Percentiles rank a stretch among this genome's conserved stretches.
Conservation (phyloP, 768 basidiomycete species). For the Russula sp. region DNA sequence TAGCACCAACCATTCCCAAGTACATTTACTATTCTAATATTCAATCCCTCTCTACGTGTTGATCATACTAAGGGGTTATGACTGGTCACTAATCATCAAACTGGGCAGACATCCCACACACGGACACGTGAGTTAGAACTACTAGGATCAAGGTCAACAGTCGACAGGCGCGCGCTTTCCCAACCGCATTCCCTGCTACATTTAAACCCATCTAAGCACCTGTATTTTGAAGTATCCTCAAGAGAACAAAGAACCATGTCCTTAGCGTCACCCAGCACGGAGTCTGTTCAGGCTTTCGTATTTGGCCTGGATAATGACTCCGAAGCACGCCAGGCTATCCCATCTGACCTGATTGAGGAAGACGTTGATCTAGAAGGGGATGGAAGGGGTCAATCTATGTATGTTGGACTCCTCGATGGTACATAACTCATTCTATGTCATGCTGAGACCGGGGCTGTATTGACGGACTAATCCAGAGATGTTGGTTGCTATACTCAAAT, state of each 20-base stretch:
- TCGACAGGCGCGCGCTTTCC: background rate
- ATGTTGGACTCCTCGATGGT: slow-evolving; percentile 39
- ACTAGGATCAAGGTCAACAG: no score
- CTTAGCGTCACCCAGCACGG: slow-evolving; percentile 9
- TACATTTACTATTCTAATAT: background rate
- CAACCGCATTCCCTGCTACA: background rate
- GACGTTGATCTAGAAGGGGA: slow-evolving; percentile 9
- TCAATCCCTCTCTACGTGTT: background rate
- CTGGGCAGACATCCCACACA: background rate
- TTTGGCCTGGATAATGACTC: slow-evolving; percentile 15
- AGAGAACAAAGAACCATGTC: slow-evolving; percentile 1
- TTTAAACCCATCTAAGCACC: background rate
- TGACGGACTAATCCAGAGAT: slow-evolving; percentile 37
- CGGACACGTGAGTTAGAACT: background rate
- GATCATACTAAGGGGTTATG: background rate
- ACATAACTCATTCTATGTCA: background rate
- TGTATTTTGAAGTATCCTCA: background rate
- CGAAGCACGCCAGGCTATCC: background rate
- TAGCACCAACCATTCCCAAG: no score
- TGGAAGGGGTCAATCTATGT: slow-evolving; percentile 31
- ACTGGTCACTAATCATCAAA: background rate
- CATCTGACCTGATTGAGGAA: background rate
- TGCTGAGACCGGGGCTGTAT: background rate
- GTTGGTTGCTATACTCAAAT: slow-evolving; percentile 42
- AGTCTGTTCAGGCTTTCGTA: slow-evolving; percentile 15